Conservation (phyloP, 2,329 filamentous ascomycete species). For the Calonectria hawksworthii region DNA sequence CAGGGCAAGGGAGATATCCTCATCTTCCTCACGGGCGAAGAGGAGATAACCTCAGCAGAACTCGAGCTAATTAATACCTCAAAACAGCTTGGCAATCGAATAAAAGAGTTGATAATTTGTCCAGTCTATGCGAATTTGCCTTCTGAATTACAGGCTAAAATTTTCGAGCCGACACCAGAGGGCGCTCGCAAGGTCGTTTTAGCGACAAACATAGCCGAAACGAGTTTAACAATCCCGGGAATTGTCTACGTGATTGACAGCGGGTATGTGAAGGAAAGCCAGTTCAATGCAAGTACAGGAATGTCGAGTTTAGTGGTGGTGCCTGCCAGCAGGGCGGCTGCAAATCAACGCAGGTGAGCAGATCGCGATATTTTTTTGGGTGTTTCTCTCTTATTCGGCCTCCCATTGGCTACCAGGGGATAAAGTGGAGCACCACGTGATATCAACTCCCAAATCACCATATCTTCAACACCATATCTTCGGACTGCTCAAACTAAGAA, state of each 20-base stretch:
- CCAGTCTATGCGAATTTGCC: conserved; percentile 96
- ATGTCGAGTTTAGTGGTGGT: conserved; percentile 95
- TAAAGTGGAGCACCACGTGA: too few relatives aligned
- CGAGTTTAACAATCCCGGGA: conserved; percentile 93
- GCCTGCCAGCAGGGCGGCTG: conserved; percentile 90
- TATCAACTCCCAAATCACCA: too few relatives aligned
- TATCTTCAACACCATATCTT: too few relatives aligned
- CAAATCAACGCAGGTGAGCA: conserved; percentile 82
- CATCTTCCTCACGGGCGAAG: conserved; percentile 86
- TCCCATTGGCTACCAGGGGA: too few relatives aligned
- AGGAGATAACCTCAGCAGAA: neutral
- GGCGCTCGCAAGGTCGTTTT: conserved; percentile 91
- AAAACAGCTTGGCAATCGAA: conserved; percentile 85
- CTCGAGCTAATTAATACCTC: conserved; percentile 79
- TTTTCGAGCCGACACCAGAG: conserved; percentile 92
- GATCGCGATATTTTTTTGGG: too few relatives aligned
- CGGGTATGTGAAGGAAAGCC: conserved; percentile 95
- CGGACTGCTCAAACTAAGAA: too few relatives aligned
- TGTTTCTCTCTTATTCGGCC: too few relatives aligned
- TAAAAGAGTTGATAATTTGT: conserved; percentile 89
- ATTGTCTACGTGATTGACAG: conserved; percentile 97
- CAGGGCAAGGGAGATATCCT: conserved; percentile 90
- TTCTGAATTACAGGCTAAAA: conserved; percentile 90
- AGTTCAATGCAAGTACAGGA: conserved; percentile 90
- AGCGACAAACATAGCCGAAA: conserved; percentile 98